Percentiles rank a stretch among this genome's conserved stretches.
Evolutionary conservation across 2,329 filamentous ascomycete genomes (phyloP).

Genomic region (Chaetomiaceae sp.): DNA sequence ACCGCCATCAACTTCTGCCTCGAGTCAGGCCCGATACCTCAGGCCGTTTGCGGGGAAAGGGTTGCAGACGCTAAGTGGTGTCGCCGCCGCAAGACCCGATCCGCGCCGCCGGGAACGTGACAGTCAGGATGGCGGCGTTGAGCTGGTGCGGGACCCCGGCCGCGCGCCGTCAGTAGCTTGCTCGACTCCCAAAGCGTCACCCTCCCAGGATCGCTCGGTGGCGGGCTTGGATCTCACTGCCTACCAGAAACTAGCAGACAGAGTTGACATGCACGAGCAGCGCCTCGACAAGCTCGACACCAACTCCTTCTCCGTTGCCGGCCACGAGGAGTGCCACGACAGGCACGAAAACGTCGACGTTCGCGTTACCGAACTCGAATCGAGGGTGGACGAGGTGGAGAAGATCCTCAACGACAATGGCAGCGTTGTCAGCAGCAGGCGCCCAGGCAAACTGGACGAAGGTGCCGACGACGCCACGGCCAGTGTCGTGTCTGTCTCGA

Average conservation of each 20-base stretch:
- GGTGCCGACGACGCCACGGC: conserved; percentile 39
- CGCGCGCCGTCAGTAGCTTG: neutral
- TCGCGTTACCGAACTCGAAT: conserved; percentile 65
- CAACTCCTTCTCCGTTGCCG: conserved; percentile 59
- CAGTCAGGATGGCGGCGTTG: conserved; percentile 2
- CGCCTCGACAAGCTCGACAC: conserved; percentile 67
- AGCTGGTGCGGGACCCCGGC: conserved; percentile 2
- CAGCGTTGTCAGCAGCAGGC: conserved; percentile 36
- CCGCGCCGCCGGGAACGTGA: neutral
- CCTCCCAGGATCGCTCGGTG: conserved; percentile 12
- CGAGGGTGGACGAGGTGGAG: conserved; percentile 55
- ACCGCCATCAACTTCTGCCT: conserved; percentile 48
- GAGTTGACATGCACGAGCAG: conserved; percentile 56
- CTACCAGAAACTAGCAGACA: conserved; percentile 44
- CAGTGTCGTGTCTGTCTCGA: conserved; percentile 44
- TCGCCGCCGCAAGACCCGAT: conserved; percentile 21
- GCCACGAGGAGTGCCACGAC: conserved; percentile 65
- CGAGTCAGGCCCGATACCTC: conserved; percentile 46
- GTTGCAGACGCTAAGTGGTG: conserved; percentile 47
- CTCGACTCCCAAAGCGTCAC: conserved; percentile 10
- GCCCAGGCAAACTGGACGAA: conserved; percentile 33
- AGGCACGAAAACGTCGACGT: conserved; percentile 63
- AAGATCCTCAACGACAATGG: conserved; percentile 46
- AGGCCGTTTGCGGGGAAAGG: conserved; percentile 53
- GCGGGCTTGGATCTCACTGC: conserved; percentile 19